Percentiles rank a stretch among this genome's conserved stretches.
phyloP scores from a whole-genome alignment of 2,329 filamentous ascomycete genomes.

The Ophiostoma quercus region DNA sequence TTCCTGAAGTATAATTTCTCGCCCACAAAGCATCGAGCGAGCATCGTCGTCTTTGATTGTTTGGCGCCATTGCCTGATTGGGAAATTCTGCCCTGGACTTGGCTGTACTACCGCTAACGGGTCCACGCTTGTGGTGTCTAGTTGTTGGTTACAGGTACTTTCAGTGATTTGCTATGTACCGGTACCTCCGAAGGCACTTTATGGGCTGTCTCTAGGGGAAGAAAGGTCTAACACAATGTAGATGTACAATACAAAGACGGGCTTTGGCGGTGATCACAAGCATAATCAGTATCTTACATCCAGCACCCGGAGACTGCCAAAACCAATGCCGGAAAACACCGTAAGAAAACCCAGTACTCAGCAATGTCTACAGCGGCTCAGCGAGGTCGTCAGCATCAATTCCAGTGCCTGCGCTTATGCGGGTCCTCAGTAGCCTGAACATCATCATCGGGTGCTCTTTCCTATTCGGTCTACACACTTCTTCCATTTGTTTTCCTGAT shows the following conservation, averaged over 20 bases:
- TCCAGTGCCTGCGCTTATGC: background rate
- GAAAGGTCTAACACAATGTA: background rate
- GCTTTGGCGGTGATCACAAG: background rate
- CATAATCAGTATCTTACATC: too few relatives aligned
- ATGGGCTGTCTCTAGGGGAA: background rate
- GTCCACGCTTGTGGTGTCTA: background rate
- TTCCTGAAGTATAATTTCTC: background rate
- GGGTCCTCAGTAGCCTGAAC: background rate
- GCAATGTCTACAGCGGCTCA: too few relatives aligned
- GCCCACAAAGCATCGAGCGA: background rate
- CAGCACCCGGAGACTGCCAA: too few relatives aligned
- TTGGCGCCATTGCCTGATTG: background rate
- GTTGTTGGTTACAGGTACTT: background rate
- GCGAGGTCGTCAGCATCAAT: too few relatives aligned
- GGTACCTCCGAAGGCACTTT: background rate
- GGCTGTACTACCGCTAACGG: background rate
- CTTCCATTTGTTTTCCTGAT: background rate
- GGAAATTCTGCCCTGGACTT: background rate
- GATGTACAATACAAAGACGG: background rate
- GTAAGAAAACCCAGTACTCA: too few relatives aligned
- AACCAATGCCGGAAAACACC: too few relatives aligned
- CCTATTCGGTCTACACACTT: background rate
- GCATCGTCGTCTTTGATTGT: constrained; percentile 2
- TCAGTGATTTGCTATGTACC: background rate
- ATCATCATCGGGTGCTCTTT: constrained; percentile 6